A percentile compares a stretch with the other conserved stretches of the same genome.
These are phyloP conservation scores for Fusarium verrucosum DNA, from an alignment of 2,329 filamentous ascomycete species.

Conservation along the genomic window DNA sequence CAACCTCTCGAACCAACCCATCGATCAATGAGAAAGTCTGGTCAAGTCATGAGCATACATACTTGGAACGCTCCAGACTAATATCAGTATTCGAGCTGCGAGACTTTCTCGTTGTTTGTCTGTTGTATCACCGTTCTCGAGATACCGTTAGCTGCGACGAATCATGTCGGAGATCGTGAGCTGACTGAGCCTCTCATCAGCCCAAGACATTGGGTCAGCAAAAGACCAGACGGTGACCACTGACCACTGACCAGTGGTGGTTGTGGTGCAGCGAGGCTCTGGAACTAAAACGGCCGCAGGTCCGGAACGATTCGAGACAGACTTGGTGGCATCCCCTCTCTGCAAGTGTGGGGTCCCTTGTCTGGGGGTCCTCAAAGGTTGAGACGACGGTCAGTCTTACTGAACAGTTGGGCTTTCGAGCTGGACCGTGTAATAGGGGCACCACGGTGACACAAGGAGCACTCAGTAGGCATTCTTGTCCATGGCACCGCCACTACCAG, in stretches of 20 bases:
- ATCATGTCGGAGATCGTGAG: constrained; percentile 28
- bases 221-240: constrained; percentile 13
- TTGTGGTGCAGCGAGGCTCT: constrained; percentile 34
- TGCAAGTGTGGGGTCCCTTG: constrained; percentile 23
- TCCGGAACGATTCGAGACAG: constrained; percentile 31
- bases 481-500: neutral
- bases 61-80: neutral
- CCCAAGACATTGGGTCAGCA: constrained; percentile 27
- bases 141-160: constrained; percentile 25
- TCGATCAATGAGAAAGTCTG: constrained; percentile 7
- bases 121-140: constrained; percentile 1
- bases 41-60: neutral
- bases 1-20: neutral
- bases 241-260: constrained; percentile 5
- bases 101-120: constrained; percentile 4
- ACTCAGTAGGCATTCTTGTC: neutral
- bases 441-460: neutral
- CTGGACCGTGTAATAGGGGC: neutral
- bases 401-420: neutral
- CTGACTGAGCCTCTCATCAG: constrained; percentile 29
- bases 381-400: constrained; percentile 8
- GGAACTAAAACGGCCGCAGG: constrained; percentile 32
- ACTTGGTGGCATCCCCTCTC: constrained; percentile 23
- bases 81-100: neutral
- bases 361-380: constrained; percentile 26